These are phyloP conservation scores for Pyrus hybrid DNA, from an alignment of 331 rosid genomes.

Conservation along the genomic window DNA sequence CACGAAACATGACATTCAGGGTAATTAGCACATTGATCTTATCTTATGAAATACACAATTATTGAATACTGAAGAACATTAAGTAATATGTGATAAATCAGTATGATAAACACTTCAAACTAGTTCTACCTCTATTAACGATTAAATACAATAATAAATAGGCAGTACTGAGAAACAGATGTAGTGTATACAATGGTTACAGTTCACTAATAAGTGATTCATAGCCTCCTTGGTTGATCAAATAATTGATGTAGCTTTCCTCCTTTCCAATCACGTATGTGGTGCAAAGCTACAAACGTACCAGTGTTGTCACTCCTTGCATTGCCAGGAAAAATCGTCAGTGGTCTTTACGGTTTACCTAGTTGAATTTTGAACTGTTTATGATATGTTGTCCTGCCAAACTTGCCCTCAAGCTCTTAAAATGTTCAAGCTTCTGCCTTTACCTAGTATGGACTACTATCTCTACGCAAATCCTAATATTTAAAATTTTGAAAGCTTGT, in stretches of 20 bases:
- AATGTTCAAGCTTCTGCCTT: neutral
- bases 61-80: neutral
- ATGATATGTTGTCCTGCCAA: neutral
- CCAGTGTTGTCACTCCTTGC: neutral
- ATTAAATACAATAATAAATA: neutral
- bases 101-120: neutral
- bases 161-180: neutral
- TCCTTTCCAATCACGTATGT: neutral
- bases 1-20: conserved; percentile 73
- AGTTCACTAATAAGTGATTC: neutral
- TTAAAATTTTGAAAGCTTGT: neutral
- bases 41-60: neutral
- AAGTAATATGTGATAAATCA: neutral
- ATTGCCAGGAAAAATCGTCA: neutral
- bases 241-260: neutral
- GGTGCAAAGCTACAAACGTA: neutral
- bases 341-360: neutral
- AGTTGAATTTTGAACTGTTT: neutral
- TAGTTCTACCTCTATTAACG: neutral
- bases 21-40: conserved; percentile 24
- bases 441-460: neutral
- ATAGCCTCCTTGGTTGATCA: neutral
- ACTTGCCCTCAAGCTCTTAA: neutral
- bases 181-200: neutral
- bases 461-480: neutral